A percentile compares a stretch with the other conserved stretches of the same genome.
phyloP scores from a whole-genome alignment of 495 filamentous ascomycete genomes.

The Durotheca rogersii region DNA sequence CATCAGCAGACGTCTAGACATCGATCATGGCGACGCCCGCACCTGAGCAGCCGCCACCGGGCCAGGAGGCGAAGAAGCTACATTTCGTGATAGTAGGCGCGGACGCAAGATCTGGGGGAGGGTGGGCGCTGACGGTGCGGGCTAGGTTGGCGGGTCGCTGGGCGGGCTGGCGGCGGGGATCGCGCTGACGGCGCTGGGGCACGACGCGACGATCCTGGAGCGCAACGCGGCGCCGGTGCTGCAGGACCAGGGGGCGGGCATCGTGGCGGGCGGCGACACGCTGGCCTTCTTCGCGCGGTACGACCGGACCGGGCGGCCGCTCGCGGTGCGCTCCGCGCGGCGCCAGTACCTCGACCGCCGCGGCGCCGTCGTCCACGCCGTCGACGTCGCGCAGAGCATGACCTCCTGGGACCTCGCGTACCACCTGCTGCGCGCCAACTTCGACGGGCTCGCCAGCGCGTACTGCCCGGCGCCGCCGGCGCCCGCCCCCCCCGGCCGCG shows the following conservation, averaged over 20 bases:
- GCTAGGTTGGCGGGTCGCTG: constrained; percentile 52
- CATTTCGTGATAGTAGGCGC: constrained; percentile 38
- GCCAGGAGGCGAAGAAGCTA: constrained; percentile 22
- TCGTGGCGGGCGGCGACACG: constrained; percentile 47
- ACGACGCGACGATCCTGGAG: constrained; percentile 56
- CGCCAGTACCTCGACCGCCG: constrained; percentile 48
- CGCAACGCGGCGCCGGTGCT: constrained; percentile 47
- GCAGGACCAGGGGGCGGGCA: constrained; percentile 58
- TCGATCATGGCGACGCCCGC: constrained; percentile 15
- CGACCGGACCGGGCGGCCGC: constrained; percentile 39
- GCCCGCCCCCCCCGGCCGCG: constrained; percentile 36
- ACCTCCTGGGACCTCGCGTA: constrained; percentile 59
- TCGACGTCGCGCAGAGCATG: constrained; percentile 47
- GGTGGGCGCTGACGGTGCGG: neutral
- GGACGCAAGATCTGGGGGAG: neutral
- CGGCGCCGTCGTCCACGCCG: constrained; percentile 45
- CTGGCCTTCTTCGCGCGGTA: constrained; percentile 39
- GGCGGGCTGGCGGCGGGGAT: constrained; percentile 49
- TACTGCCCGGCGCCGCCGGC: constrained; percentile 46
- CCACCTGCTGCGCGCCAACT: constrained; percentile 55
- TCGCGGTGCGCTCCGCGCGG: constrained; percentile 38
- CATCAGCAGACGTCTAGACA: too few species aligned
- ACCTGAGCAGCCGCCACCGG: constrained; percentile 1
- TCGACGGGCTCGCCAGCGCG: constrained; percentile 51
- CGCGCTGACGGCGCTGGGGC: constrained; percentile 50